Evolutionary conservation across 2,329 filamentous ascomycete species (phyloP), one percentile per base, ranked within the genome.

Genomic region (Parastagonospora avenae): DNA sequence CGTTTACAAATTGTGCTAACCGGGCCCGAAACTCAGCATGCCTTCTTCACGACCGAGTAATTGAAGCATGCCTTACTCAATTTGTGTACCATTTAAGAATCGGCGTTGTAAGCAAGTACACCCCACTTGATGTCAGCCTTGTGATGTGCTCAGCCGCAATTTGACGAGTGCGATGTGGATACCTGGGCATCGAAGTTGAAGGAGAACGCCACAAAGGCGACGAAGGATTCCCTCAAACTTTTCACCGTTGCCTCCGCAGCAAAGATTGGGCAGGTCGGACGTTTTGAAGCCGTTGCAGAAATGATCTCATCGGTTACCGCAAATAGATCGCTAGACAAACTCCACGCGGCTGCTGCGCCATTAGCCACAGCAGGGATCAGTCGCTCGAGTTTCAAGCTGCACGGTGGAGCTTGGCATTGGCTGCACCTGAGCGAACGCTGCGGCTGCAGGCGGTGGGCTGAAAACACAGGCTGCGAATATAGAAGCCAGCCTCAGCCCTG

Each of bases 271-370:
- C 19, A 24, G 19, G 4, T 41, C 45, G 48, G 42, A 16, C 42
- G 31, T 27, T 37, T 45, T 36, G 36, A 16, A 46, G 36, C 31
- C 43, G 47, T 46, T 39, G 43, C 32, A 29, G 50, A 40, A 3
- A 24, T 42, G 46, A 37, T 50, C 36, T 51, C 36, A 52, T 52
- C 36, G 50, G n/a, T 32, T 48, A 30, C 46, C 19, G 24, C 27
- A 57, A 57, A 52, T 54, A 52, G 54, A 52, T 15, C 7, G 41
- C 46, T 52, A 50, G 32, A 48, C 53, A 40, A 24, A 52, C 48
- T 43, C 47, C 41, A 39, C 29, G 49, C 43, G 48, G 45, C 42
- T 50, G 42, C 41, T 40, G 48, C 54, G 51, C 50, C 50, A 49
- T 46, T 46, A 46, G 43, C 43, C 35, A 46, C 43, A 46, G 29